Evolutionary conservation across 306 rosid genomes (phyloP), one percentile per base, ranked within the genome.

Genomic region (Acacia acuminata): DNA sequence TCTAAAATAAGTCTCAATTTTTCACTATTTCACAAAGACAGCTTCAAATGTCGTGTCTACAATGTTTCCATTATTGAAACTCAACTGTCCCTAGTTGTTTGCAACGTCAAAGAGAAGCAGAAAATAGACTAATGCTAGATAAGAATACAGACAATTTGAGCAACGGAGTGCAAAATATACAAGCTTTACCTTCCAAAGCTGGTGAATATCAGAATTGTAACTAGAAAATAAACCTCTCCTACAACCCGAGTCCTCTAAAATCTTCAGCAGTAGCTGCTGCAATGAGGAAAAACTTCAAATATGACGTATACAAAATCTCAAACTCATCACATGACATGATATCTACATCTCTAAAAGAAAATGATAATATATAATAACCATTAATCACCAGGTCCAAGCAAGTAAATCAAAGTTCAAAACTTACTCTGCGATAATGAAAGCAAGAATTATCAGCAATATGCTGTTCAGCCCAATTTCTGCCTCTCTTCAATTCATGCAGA

Each of bases 341-440:
- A 68, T 73, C 34, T 24, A 8, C 13, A 25, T 77, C 48, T 56
- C 83, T 73, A 43, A 15, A 67, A 66, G 56, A 40, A 58, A 79
- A 10, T 32, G 20, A 24, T 79, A n/a, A 32, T 32, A 32, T 32
- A 38, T 34, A 61, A 75, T 42, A 82, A 66, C 63, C 58, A 81
- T 12, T 74, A 25, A 34, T 7, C 47, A 75, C 43, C 70, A 81
- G 53, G 60, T 80, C 58, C 81, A 81, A 78, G 81, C 61, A 12
- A 20, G 69, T 42, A 71, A 67, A 71, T 73, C 71, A 75, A 83
- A 75, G 25, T 10, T 42, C 34, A 10, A 70, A 42, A 83, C 99
- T 90, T 87, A 96, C 99, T 83, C 92, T 85, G 74, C 94, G 96
- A 81, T 88, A 93, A 75, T 96, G 98, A 79, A 88, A 93, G 91